Percentiles rank a stretch among this genome's conserved stretches.
phyloP scores from a whole-genome alignment of 768 basidiomycete species.

The Crepidotus variabilis region DNA sequence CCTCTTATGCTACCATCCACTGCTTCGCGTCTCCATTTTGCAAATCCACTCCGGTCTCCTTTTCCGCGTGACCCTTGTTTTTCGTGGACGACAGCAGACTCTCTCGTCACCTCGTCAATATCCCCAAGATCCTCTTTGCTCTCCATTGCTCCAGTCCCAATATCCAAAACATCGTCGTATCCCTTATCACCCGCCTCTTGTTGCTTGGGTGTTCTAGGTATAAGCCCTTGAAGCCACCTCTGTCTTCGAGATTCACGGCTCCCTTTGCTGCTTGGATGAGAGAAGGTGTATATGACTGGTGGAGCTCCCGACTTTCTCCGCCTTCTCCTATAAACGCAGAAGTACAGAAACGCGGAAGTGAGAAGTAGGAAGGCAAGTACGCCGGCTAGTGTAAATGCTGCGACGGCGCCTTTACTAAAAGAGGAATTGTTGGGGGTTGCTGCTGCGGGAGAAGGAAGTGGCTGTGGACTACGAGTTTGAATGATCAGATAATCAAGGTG shows the following conservation, averaged over 20 bases:
- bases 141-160: background rate
- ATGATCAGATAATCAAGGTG: background rate
- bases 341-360: slow-evolving; percentile 36
- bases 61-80: slow-evolving; percentile 14
- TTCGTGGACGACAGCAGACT: slow-evolving; percentile 2
- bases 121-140: background rate
- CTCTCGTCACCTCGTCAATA: background rate
- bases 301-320: slow-evolving; percentile 21
- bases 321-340: slow-evolving; percentile 46
- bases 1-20: slow-evolving; percentile 19
- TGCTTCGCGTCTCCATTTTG: slow-evolving; percentile 41
- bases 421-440: slow-evolving; percentile 10
- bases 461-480: slow-evolving; percentile 9
- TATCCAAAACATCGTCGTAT: background rate
- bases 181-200: background rate
- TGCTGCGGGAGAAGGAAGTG: slow-evolving; percentile 18
- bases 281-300: background rate
- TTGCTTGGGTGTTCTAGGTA: background rate
- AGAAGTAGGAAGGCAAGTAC: slow-evolving; percentile 47
- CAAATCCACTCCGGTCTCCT: slow-evolving; percentile 34
- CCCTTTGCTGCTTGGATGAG: background rate
- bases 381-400: slow-evolving; percentile 58
- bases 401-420: slow-evolving; percentile 52
- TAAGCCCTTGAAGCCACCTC: background rate
- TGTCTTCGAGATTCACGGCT: background rate